These are phyloP conservation scores for Polyporus tsugae DNA, from an alignment of 1,284 basidiomycete species.

Conservation along the genomic window DNA sequence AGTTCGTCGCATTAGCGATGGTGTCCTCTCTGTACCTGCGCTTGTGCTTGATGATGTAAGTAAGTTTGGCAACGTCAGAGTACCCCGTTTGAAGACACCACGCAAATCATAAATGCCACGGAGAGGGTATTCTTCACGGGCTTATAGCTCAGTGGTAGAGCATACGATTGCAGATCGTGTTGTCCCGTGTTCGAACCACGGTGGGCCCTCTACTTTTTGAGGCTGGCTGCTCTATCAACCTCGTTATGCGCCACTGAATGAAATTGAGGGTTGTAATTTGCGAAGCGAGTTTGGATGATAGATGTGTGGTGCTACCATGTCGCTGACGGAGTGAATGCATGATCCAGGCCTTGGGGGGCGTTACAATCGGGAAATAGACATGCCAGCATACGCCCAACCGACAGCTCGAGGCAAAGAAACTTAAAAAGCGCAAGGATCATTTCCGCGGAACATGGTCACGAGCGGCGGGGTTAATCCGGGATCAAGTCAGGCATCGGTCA, in stretches of 20 bases:
- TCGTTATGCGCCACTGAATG: no score
- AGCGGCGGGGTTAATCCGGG: background rate
- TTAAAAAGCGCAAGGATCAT: slow-evolving; percentile 2
- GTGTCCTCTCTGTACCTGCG: no score
- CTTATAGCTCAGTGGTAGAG: slow-evolving; percentile 36
- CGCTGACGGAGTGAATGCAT: background rate
- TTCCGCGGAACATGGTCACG: background rate
- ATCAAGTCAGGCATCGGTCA: background rate
- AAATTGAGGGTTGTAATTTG: background rate
- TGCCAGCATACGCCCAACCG: background rate
- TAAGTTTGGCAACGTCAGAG: no score
- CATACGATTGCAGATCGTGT: slow-evolving; percentile 35
- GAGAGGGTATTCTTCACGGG: background rate
- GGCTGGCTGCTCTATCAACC: no score
- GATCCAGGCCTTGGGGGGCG: background rate
- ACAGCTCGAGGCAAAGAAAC: background rate
- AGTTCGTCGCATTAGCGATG: no score
- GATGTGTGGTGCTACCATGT: background rate
- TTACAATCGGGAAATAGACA: background rate
- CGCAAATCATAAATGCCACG: background rate
- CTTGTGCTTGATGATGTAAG: no score
- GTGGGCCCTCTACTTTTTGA: slow-evolving; percentile 28
- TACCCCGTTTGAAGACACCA: background rate
- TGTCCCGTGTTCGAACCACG: slow-evolving; percentile 35
- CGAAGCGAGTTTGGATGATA: background rate